A percentile compares a stretch with the other conserved stretches of the same genome.
Evolutionary conservation across 495 filamentous ascomycete genomes (phyloP).

Genomic region (Trichocladium antarcticum): DNA sequence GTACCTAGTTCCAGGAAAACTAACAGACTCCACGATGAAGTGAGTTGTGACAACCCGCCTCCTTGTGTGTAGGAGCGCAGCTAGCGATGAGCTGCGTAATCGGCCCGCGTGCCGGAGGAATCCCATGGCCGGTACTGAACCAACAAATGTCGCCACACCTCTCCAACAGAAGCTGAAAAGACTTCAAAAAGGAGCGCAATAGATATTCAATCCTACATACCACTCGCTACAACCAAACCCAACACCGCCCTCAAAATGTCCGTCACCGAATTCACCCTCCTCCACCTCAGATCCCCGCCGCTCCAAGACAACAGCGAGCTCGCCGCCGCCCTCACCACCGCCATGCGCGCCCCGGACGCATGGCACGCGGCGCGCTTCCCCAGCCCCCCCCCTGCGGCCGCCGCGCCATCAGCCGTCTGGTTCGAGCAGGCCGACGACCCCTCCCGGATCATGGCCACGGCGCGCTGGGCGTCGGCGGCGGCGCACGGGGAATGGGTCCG

Average conservation of each 20-base stretch:
- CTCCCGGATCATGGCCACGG: slow-evolving; percentile 36
- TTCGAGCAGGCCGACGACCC: slow-evolving; percentile 41
- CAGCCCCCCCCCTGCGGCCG: slow-evolving; percentile 11
- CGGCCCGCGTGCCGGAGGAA: too few relatives aligned
- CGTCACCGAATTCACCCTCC: slow-evolving; percentile 44
- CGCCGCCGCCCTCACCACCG: slow-evolving; percentile 11
- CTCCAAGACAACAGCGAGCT: slow-evolving; percentile 12
- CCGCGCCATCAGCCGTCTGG: slow-evolving; percentile 22
- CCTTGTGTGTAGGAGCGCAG: too few relatives aligned
- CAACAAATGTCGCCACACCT: too few relatives aligned
- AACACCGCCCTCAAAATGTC: slow-evolving; percentile 27
- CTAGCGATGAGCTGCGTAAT: too few relatives aligned
- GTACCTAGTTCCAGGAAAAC: too few relatives aligned
- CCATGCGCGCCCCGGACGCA: slow-evolving; percentile 26
- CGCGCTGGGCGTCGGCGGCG: slow-evolving; percentile 40
- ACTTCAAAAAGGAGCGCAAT: too few relatives aligned
- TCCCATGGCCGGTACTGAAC: too few relatives aligned
- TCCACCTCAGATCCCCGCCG: slow-evolving; percentile 26
- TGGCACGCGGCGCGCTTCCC: slow-evolving; percentile 29
- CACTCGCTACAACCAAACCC: background rate
- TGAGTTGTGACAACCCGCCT: too few relatives aligned
- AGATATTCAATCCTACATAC: background rate
- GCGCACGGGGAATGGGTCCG: slow-evolving; percentile 41
- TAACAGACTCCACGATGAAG: too few relatives aligned
- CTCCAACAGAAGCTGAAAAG: too few relatives aligned